phyloP scores from a whole-genome alignment of 2,329 filamentous ascomycete species.

The Verticillium nonalfalfae region DNA sequence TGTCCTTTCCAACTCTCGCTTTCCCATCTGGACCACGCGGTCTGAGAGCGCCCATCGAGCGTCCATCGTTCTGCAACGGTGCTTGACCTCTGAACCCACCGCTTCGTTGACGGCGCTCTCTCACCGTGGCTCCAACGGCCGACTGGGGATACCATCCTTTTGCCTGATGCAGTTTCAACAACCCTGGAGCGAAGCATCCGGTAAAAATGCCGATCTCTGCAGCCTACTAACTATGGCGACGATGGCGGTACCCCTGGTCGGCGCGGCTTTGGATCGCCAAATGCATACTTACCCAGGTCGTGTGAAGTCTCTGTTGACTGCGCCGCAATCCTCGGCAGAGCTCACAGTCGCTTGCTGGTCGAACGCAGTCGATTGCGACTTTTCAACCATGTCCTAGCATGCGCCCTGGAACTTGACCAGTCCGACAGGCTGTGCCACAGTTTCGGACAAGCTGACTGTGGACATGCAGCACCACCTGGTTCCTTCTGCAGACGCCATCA shows the following conservation, averaged over 20 bases:
- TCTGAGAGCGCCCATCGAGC: too few relatives aligned
- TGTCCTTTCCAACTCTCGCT: neutral
- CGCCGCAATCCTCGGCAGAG: neutral
- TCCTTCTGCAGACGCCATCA: neutral
- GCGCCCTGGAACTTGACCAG: neutral
- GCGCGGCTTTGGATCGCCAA: neutral
- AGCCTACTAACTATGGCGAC: neutral
- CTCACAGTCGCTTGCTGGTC: neutral
- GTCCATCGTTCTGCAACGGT: neutral
- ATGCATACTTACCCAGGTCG: neutral
- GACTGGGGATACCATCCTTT: neutral
- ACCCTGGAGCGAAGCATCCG: neutral
- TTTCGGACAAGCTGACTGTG: neutral
- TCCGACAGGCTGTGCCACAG: neutral
- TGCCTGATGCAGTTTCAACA: neutral
- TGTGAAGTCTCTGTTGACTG: neutral
- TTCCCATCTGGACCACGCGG: neutral
- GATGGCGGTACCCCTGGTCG: neutral
- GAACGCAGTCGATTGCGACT: neutral
- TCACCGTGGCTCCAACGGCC: neutral
- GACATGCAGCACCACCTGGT: neutral
- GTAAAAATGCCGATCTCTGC: neutral
- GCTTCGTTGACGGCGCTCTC: neutral
- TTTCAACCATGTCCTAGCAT: neutral
- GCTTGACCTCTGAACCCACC: neutral